Evolutionary conservation across 148 eudicot species (phyloP), one percentile per base, ranked within the genome.

Genomic region (Rhododendron williamsianum): DNA sequence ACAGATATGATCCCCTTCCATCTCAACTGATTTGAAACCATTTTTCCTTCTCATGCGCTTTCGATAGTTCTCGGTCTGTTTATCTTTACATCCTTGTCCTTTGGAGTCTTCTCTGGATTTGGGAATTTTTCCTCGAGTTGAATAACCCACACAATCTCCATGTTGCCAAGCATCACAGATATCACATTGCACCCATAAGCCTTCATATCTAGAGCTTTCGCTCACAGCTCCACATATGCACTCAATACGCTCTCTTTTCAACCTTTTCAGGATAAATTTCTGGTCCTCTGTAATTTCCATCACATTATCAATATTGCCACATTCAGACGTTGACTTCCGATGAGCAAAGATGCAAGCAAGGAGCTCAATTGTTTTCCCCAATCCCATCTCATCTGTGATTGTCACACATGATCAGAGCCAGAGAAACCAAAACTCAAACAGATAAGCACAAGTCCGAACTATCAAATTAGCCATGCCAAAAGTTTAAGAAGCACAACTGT

Each of bases 131-230:
- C 82, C 84, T 76, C 85, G 79, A 85, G 87, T 82, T 52, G 94
- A 88, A 89, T 89, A 97, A 41, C 91, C 92, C 84, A 97, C 96
- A 90, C 99, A 97, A 67, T 95, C 98, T 78, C 92, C 98, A 91
- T 97, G 98, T 87, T 97, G 99, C 99, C 99, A 97, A 84, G 99
- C 98, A 94, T 97, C 99, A 89, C 99, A 97, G 19, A 91, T 82
- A 91, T 97, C 99, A 92, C 99, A 97, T 88, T 97, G 99, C 81
- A 97, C 98, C 99, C 98, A 97, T 83, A 94, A 54, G 69, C 99
- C 98, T 81, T 87, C 87, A 89, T 97, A 95, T 85, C 71, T 92
- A 86, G 83, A 87, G 92, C 98, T 95, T 85, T 97, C 98, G 56
- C 87, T 91, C 82, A 94, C 91, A 74, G 99, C 98, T 81, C 99